Percentiles rank a stretch among this genome's conserved stretches.
Conservation (phyloP, 495 filamentous ascomycete species). For the Hypoxylon lienhwacheense region DNA sequence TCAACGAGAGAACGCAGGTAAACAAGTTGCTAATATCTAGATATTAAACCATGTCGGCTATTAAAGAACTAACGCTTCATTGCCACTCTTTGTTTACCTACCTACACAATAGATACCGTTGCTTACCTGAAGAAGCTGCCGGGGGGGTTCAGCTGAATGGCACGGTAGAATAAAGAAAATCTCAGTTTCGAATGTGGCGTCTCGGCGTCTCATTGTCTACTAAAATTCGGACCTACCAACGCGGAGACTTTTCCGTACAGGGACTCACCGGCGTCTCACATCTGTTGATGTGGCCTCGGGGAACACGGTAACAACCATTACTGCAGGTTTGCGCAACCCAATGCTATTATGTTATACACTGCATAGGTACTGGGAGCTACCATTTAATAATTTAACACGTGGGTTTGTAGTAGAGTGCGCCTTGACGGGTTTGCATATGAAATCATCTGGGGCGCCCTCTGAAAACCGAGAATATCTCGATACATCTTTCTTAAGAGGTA, state of each 20-base stretch:
- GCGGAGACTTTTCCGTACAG: constrained; percentile 21
- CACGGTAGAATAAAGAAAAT: neutral
- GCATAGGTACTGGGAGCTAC: neutral
- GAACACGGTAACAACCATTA: constrained; percentile 15
- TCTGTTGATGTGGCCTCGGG: constrained; percentile 11
- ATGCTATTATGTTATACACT: neutral
- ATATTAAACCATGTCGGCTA: constrained; percentile 7
- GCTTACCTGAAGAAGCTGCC: no score
- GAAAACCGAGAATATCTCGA: no score
- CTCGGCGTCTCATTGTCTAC: constrained; percentile 12
- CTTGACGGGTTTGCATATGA: constrained; percentile 1
- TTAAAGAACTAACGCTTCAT: constrained; percentile 15
- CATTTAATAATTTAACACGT: constrained; percentile 10
- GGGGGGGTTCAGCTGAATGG: constrained; percentile 11
- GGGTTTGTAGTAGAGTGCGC: constrained; percentile 9
- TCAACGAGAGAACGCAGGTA: constrained; percentile 12
- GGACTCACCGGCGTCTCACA: constrained; percentile 18
- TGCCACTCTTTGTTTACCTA: neutral
- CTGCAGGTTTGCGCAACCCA: constrained; percentile 10
- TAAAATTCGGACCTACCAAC: constrained; percentile 17
- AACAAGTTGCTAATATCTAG: neutral
- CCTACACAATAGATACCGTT: no score
- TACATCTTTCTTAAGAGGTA: neutral
- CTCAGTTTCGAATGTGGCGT: constrained; percentile 2
- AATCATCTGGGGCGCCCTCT: neutral